A percentile compares a stretch with the other conserved stretches of the same genome.
phyloP scores from a whole-genome alignment of 2,329 filamentous ascomycete genomes.

The Thelonectria rubi region DNA sequence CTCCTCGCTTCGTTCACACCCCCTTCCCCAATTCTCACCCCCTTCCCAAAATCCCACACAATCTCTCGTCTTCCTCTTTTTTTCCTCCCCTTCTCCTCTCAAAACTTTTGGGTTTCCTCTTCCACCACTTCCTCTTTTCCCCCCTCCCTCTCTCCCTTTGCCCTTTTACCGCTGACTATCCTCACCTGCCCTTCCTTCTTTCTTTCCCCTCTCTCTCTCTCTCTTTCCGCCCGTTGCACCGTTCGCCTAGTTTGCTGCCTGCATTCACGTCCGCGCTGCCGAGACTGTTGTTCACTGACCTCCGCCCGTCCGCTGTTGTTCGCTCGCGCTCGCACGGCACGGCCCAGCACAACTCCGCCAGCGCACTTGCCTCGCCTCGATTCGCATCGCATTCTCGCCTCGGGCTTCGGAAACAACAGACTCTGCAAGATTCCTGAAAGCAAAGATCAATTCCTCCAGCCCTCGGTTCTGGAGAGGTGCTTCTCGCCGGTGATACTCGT shows the following conservation, averaged over 20 bases:
- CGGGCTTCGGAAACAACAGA: constrained; percentile 27
- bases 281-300: constrained; percentile 35
- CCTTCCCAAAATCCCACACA: constrained; percentile 31
- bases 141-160: constrained; percentile 43
- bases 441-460: constrained; percentile 33
- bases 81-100: constrained; percentile 42
- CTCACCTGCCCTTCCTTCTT: constrained; percentile 44
- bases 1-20: constrained; percentile 23
- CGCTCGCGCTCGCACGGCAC: constrained; percentile 24
- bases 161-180: constrained; percentile 30
- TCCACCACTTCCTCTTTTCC: constrained; percentile 46
- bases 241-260: constrained; percentile 41
- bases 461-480: constrained; percentile 42
- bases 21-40: constrained; percentile 32
- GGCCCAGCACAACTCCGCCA: constrained; percentile 14
- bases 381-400: constrained; percentile 10
- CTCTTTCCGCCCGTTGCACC: constrained; percentile 42
- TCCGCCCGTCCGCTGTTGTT: constrained; percentile 23
- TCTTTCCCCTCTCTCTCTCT: constrained; percentile 44
- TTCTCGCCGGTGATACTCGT: constrained; percentile 42
- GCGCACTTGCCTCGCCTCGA: constrained; percentile 12
- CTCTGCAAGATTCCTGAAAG: constrained; percentile 13
- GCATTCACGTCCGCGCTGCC: constrained; percentile 35
- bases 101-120: constrained; percentile 44
- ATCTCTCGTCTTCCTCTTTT: constrained; percentile 41